phyloP scores from a whole-genome alignment of 192 early-diverging fungal species.

The Coemansia sp. region DNA sequence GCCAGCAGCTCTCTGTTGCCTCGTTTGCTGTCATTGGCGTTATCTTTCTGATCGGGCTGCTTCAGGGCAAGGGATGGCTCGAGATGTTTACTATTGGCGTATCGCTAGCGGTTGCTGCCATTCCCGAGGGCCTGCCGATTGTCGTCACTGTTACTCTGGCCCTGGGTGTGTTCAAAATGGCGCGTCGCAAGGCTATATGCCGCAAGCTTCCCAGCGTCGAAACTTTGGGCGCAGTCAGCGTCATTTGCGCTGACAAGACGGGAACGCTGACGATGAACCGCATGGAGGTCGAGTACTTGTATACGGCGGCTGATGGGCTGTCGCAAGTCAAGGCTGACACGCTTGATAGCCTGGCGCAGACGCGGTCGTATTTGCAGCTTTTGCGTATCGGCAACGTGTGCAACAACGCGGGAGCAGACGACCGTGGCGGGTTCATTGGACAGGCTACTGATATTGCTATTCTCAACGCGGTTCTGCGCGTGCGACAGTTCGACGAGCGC shows the following conservation, averaged over 20 bases:
- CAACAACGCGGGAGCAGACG: constrained; percentile 84
- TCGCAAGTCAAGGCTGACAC: constrained; percentile 40
- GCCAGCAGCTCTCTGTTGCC: constrained; percentile 60
- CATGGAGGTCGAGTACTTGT: constrained; percentile 90
- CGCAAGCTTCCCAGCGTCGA: constrained; percentile 96
- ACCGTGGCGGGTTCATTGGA: constrained; percentile 76
- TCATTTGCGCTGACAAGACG: constrained; percentile 97
- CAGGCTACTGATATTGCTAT: constrained; percentile 96
- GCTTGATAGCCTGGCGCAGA: constrained; percentile 21
- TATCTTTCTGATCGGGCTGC: constrained; percentile 76
- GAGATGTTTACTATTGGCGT: constrained; percentile 97
- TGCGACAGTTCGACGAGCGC: constrained; percentile 75
- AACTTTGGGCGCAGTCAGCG: constrained; percentile 90
- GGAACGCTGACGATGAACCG: constrained; percentile 94
- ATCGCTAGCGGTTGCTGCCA: constrained; percentile 92
- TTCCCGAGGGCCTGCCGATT: constrained; percentile 96
- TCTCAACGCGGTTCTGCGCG: constrained; percentile 65
- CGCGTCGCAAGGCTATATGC: constrained; percentile 87
- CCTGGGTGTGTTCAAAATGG: constrained; percentile 88
- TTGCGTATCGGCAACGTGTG: constrained; percentile 77
- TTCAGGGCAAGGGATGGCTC: constrained; percentile 87
- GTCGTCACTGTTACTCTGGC: constrained; percentile 97
- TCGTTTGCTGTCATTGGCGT: constrained; percentile 85
- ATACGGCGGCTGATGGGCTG: constrained; percentile 61
- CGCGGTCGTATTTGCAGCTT: constrained; percentile 49